Conservation (phyloP, 345 rosid genomes). For the Gynandropsis gynandra region DNA sequence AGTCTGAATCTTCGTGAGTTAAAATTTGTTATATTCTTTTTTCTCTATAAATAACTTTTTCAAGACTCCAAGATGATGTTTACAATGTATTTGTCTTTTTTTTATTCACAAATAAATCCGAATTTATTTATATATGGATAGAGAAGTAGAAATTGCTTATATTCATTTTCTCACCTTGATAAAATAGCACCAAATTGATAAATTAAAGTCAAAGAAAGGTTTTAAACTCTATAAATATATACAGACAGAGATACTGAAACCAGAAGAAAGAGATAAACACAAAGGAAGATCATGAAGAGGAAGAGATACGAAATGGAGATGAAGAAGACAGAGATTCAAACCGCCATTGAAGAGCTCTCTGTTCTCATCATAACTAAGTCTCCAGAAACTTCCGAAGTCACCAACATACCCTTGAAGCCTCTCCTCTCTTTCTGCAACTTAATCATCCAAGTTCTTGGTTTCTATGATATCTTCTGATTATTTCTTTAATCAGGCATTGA, state of each 20-base stretch:
- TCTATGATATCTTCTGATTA: slow-evolving; percentile 6
- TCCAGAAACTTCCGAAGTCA: slow-evolving; percentile 26
- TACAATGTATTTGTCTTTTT: slow-evolving; percentile 8
- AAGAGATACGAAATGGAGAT: slow-evolving; percentile 50
- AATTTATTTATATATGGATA: not conserved
- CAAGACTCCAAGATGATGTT: too few species aligned
- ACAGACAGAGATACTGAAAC: not conserved
- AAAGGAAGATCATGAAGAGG: slow-evolving; percentile 48
- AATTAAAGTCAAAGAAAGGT: slow-evolving; percentile 23
- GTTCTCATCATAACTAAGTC: slow-evolving; percentile 33
- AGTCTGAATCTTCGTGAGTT: too few species aligned
- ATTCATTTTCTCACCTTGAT: not conserved
- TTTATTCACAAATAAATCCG: not conserved
- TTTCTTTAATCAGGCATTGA: too few species aligned
- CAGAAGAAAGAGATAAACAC: not conserved
- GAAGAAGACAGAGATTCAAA: slow-evolving; percentile 50
- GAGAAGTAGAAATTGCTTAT: slow-evolving; percentile 12
- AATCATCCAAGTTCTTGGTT: slow-evolving; percentile 87
- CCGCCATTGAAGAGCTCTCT: slow-evolving; percentile 77
- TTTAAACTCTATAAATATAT: slow-evolving; percentile 14
- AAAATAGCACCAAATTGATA: slow-evolving; percentile 18
- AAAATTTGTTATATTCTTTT: too few species aligned
- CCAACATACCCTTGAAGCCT: slow-evolving; percentile 51
- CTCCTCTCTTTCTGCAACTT: slow-evolving; percentile 58
- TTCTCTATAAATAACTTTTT: too few species aligned